phyloP scores from a whole-genome alignment of 2,329 filamentous ascomycete species.

The Ophiosphaerella narmari region DNA sequence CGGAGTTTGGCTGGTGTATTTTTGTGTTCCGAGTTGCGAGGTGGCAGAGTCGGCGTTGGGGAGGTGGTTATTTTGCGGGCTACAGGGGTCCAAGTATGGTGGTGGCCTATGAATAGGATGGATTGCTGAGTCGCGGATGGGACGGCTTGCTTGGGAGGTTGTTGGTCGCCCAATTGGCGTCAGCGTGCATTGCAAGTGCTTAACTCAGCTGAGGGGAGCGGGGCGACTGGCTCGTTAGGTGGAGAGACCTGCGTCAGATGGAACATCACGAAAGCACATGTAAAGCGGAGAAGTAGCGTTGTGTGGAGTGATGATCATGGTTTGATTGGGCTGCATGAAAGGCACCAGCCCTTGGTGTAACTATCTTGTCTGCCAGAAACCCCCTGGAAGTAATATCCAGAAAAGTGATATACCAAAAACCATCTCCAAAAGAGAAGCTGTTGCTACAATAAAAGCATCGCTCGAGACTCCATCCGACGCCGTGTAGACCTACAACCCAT shows the following conservation, averaged over 20 bases:
- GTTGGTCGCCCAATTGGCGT: conserved; percentile 12
- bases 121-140: background rate
- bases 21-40: no score
- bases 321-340: conserved; percentile 33
- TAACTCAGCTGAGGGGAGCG: conserved; percentile 9
- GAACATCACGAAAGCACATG: background rate
- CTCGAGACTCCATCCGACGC: conserved; percentile 33
- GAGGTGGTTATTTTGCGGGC: no score
- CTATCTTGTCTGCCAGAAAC: conserved; percentile 32
- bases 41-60: no score
- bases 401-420: conserved; percentile 16
- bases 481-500: conserved; percentile 19
- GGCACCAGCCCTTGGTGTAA: conserved; percentile 43
- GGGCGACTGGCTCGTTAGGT: background rate
- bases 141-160: no score
- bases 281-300: background rate
- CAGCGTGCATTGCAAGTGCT: conserved; percentile 20
- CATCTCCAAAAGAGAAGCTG: conserved; percentile 14
- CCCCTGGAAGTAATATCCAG: conserved; percentile 21
- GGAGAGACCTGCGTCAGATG: background rate
- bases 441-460: conserved; percentile 23
- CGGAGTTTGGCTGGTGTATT: no score
- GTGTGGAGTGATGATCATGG: conserved; percentile 21
- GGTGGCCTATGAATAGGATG: conserved; percentile 4
- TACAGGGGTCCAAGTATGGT: no score